Evolutionary conservation across 495 filamentous ascomycete species (phyloP), one percentile per base, ranked within the genome.

Genomic region (Rostrohypoxylon terebratum): DNA sequence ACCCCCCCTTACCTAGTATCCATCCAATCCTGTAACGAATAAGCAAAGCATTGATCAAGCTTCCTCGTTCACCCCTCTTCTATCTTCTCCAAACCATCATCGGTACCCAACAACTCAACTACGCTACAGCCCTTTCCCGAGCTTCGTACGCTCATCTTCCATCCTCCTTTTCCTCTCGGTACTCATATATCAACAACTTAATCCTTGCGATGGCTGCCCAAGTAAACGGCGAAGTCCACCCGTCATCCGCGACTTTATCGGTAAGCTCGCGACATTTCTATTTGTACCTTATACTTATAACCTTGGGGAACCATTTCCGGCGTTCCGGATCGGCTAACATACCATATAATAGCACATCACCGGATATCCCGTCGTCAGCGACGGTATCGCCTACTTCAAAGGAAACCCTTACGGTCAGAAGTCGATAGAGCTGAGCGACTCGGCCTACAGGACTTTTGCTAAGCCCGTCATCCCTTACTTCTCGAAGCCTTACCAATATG

Each of bases 361-460:
- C 42, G 90, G 89, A 68, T 97, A 96, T 83, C 96, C 96, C 9
- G 82, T 96, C 59, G 87, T 98, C 78, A 90, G 88, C 74, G 94
- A 97, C 80, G 83, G 88, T 75, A 89, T 97, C 82, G 78, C 83
- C 40, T 87, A 87, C 77, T 91, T 94, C 87, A 93, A 94, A 77
- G 84, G 83, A 67, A 91, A 94, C 80, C 89, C 92, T 18, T 89
- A 91, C 77, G 95, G 93, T 78, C 89, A 91, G 70, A 93, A 91
- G 81, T 92, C 93, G 61, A 81, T 98, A 75, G 83, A 91, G 69
- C 83, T 93, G 51, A 85, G 90, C 78, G 85, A 91, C 75, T 83
- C 87, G 53, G 87, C 88, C 74, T 97, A 93, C 83, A 78, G 83
- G 60, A 77, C 79, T 2, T 77, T 85, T 34, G 89, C 87, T 73